phyloP scores from a whole-genome alignment of 2,329 filamentous ascomycete species.

The Colletotrichum cordylinicola region DNA sequence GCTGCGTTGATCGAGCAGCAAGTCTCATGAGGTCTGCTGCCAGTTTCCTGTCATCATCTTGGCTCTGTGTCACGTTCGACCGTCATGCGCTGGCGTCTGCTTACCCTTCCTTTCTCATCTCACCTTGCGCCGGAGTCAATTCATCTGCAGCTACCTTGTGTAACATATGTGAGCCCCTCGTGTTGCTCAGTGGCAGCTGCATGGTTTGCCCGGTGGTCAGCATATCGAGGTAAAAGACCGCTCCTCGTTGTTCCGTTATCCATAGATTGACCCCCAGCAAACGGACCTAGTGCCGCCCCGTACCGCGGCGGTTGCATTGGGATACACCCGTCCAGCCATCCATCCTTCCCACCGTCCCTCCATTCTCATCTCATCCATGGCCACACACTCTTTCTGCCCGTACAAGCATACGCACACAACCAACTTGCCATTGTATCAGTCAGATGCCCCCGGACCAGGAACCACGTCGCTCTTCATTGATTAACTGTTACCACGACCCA shows the following conservation, averaged over 20 bases:
- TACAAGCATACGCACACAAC: background rate
- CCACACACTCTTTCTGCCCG: background rate
- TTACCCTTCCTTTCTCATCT: conserved; percentile 1
- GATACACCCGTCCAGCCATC: conserved; percentile 1
- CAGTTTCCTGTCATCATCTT: conserved; percentile 3
- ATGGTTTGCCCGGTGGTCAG: conserved; percentile 14
- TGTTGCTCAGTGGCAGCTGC: conserved; percentile 6
- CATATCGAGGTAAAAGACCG: background rate
- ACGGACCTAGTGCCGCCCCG: conserved; percentile 1
- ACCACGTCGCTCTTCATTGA: conserved; percentile 10
- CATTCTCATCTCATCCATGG: conserved; percentile 8
- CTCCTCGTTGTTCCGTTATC: background rate
- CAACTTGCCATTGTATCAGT: conserved; percentile 17
- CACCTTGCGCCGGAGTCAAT: conserved; percentile 1
- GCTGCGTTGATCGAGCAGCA: background rate
- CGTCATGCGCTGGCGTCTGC: conserved; percentile 6
- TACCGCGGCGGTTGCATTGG: conserved; percentile 11
- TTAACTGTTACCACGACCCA: conserved; percentile 6
- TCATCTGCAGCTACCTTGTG: conserved; percentile 16
- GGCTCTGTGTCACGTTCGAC: conserved; percentile 17
- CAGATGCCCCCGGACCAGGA: conserved; percentile 13
- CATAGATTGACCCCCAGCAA: background rate
- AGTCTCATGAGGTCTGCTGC: background rate
- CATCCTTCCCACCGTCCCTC: conserved; percentile 7
- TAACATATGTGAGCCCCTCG: conserved; percentile 3